These are phyloP conservation scores for Knufia petricola DNA, from an alignment of 2,329 filamentous ascomycete species.

Conservation along the genomic window DNA sequence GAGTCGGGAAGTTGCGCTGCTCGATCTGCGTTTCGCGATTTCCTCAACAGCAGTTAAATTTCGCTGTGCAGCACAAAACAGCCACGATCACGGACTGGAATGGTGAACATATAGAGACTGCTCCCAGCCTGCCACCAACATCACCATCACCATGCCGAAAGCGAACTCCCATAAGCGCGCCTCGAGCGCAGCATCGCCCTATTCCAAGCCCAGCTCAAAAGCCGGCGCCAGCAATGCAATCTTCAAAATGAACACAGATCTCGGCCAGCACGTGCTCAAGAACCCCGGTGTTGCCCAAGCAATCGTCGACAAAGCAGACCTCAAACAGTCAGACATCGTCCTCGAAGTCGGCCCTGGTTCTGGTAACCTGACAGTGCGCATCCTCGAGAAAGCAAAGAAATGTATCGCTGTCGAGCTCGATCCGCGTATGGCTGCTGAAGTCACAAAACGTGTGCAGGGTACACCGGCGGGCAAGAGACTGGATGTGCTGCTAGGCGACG, in stretches of 20 bases:
- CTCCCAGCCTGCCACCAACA: too few relatives aligned
- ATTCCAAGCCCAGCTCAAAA: slow-evolving; percentile 38
- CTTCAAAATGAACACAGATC: slow-evolving; percentile 93
- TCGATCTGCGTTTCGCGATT: too few relatives aligned
- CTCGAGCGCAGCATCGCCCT: slow-evolving; percentile 30
- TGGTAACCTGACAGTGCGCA: slow-evolving; percentile 79
- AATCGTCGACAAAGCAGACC: slow-evolving; percentile 74
- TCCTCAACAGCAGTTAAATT: too few relatives aligned
- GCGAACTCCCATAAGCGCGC: slow-evolving; percentile 44
- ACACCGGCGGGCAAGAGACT: slow-evolving; percentile 74
- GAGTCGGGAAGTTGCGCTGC: too few relatives aligned
- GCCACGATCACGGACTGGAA: too few relatives aligned
- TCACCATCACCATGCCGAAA: slow-evolving; percentile 43
- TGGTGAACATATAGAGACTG: too few relatives aligned
- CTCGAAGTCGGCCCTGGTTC: slow-evolving; percentile 88
- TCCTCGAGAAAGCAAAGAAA: slow-evolving; percentile 77
- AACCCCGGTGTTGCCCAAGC: slow-evolving; percentile 76
- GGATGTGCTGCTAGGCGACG: slow-evolving; percentile 82
- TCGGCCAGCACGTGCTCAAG: slow-evolving; percentile 86
- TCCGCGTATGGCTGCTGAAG: slow-evolving; percentile 89
- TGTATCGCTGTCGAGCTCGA: slow-evolving; percentile 85
- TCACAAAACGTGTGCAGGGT: slow-evolving; percentile 87
- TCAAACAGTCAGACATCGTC: slow-evolving; percentile 83
- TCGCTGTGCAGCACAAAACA: too few relatives aligned
- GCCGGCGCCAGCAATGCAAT: slow-evolving; percentile 58